Base-by-base conservation (phyloP, 371 early-diverging fungal species). In the Haplosporangium sp. region DNA sequence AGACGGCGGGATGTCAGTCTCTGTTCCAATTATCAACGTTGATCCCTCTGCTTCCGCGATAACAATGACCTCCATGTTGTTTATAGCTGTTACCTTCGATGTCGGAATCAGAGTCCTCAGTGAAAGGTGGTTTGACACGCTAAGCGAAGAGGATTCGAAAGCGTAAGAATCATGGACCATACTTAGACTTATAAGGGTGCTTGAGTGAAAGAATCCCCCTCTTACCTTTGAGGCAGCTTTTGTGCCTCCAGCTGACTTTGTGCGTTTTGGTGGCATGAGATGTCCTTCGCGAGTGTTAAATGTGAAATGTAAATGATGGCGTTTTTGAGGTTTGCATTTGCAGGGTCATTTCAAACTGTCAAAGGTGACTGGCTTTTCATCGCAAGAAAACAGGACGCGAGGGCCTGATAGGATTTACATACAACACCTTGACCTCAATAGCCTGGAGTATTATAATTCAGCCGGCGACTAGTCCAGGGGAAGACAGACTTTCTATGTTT, bases 221-320 rank as follows among this genome's bases (percentile, higher is more conserved):
- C 6, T 21, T 71, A 59, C 65, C 64, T 69, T 71, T 40, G 46
- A 40, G 42, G 10, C 47, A 29, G 41, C 6, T 5, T 2, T 12
- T 5, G 46, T 5, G 10, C 36, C 42, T 21, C 23, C 56, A 10
- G 42, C 50, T 10, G 54, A 3, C 12, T 54, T 64, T 48, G 61
- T 55, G 41, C 70, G 71, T 45, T 71, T 71, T 2, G 56, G 71
- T 48, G 56, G 60, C 71, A 71, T 71, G 53, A 21, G 9, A 43
- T 18, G n/a, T 29, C 41, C 14, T n/a, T 7, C n/a, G 47, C 23
- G 10, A 16, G 53, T 0, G n/a, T 18, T n/a, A 1, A 42, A 53
- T 21, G 4, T n/a, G 48, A 13, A 16, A 47, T 11, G 11, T 18
- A 8, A 54, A 42, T 18, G 18, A 45, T 23, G 29, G 14, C 18